phyloP scores from a whole-genome alignment of 2,329 filamentous ascomycete species.

The Periglandula ipomoeae region DNA sequence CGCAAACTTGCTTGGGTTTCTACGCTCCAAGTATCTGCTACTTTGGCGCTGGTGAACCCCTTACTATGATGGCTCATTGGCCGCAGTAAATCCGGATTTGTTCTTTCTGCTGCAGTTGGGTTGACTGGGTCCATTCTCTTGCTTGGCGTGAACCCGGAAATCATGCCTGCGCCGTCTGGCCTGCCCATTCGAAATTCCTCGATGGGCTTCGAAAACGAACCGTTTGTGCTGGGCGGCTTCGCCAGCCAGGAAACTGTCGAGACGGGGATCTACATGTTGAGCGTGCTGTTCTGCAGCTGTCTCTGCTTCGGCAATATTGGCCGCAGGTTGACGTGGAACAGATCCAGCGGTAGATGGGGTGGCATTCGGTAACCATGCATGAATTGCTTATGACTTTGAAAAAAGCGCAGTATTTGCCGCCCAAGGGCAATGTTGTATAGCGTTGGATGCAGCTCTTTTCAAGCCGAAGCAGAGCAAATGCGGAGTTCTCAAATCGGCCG shows the following conservation, averaged over 20 bases:
- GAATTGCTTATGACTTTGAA: not conserved
- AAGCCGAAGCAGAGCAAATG: not conserved
- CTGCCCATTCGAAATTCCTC: constrained; percentile 13
- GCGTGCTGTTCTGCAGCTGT: constrained; percentile 88
- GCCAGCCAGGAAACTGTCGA: constrained; percentile 57
- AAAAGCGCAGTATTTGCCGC: not conserved
- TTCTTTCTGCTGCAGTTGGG: constrained; percentile 67
- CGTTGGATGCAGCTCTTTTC: not conserved
- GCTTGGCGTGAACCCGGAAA: constrained; percentile 65
- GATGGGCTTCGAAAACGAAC: not conserved
- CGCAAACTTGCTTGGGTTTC: constrained; percentile 89
- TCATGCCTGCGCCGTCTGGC: constrained; percentile 60
- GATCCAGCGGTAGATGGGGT: constrained; percentile 35
- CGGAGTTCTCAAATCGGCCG: not conserved
- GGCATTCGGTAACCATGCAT: constrained; percentile 24
- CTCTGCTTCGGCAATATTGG: constrained; percentile 97
- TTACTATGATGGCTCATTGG: constrained; percentile 96
- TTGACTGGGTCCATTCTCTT: constrained; percentile 64
- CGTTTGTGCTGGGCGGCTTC: constrained; percentile 36
- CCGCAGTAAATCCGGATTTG: constrained; percentile 74
- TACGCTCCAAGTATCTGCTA: constrained; percentile 84
- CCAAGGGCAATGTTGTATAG: too few species aligned
- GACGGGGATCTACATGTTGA: constrained; percentile 79
- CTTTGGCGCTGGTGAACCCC: constrained; percentile 83
- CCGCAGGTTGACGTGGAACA: constrained; percentile 55